These are phyloP conservation scores for Penicillium coprophilum DNA, from an alignment of 495 filamentous ascomycete species.

Conservation along the genomic window DNA sequence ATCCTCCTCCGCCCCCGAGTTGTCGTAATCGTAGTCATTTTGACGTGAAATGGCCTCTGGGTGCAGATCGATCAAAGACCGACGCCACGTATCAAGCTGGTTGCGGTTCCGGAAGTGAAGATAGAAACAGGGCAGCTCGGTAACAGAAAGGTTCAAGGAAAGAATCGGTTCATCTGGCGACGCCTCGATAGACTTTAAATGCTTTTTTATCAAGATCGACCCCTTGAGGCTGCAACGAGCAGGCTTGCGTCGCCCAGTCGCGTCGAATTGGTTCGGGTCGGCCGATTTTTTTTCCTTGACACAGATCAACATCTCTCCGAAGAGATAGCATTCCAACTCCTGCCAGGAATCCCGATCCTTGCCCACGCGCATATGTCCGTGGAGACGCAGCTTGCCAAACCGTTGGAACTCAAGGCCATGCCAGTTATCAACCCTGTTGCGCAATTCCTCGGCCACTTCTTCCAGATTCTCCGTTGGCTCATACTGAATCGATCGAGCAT, in stretches of 20 bases:
- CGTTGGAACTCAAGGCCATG: conserved; percentile 94
- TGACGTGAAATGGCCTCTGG: conserved; percentile 60
- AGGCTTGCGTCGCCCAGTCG: conserved; percentile 58
- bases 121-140: conserved; percentile 95
- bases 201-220: conserved; percentile 97
- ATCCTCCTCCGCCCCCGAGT: conserved; percentile 85
- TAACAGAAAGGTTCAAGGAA: conserved; percentile 86
- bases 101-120: conserved; percentile 82
- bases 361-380: conserved; percentile 88
- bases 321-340: conserved; percentile 95
- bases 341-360: conserved; percentile 98
- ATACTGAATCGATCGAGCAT: conserved; percentile 32
- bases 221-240: conserved; percentile 90
- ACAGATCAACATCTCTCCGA: conserved; percentile 99
- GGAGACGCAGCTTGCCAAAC: conserved; percentile 90
- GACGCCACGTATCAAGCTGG: conserved; percentile 89
- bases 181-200: conserved; percentile 86
- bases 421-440: conserved; percentile 92
- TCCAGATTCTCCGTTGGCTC: conserved; percentile 68
- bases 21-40: conserved; percentile 74
- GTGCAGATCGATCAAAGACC: conserved; percentile 82
- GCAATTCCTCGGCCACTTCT: conserved; percentile 83
- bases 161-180: conserved; percentile 75
- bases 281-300: conserved; percentile 90
- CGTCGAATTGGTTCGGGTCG: conserved; percentile 57